Conservation (phyloP, 495 filamentous ascomycete genomes). For the Hyphodiscus hymeniophilus region DNA sequence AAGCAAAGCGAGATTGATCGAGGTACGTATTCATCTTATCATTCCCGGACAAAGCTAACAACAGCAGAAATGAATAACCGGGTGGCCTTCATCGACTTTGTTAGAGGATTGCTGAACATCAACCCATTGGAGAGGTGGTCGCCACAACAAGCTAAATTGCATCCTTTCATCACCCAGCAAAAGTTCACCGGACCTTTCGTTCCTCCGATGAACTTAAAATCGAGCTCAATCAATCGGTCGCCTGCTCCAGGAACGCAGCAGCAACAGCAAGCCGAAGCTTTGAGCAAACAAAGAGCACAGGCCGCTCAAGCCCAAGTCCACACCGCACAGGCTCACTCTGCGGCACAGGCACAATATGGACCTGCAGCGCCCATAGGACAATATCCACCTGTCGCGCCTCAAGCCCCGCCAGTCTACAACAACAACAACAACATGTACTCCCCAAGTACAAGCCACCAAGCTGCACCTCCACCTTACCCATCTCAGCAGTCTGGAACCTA, state of each 20-base stretch:
- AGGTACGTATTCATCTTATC: constrained; percentile 50
- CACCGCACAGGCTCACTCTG: constrained; percentile 33
- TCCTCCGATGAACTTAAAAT: constrained; percentile 94
- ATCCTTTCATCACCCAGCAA: constrained; percentile 98
- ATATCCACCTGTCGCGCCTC: constrained; percentile 33
- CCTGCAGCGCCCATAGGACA: constrained; percentile 28
- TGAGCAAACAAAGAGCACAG: constrained; percentile 77
- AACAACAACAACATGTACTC: constrained; percentile 66
- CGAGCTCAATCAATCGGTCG: constrained; percentile 71
- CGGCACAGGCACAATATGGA: constrained; percentile 15
- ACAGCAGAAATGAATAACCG: constrained; percentile 90
- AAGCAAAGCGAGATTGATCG: constrained; percentile 93
- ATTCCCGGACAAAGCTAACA: constrained; percentile 14
- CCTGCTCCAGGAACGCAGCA: constrained; percentile 95
- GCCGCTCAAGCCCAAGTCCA: constrained; percentile 39
- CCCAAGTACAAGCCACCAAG: constrained; percentile 50
- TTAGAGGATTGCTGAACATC: constrained; percentile 88
- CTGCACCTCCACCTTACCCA: constrained; percentile 80
- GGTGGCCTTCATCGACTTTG: constrained; percentile 98
- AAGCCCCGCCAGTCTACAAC: constrained; percentile 62
- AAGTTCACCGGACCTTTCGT: constrained; percentile 95
- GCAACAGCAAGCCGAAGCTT: constrained; percentile 86
- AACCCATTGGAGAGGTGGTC: constrained; percentile 98
- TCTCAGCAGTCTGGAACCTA: constrained; percentile 55
- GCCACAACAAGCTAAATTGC: constrained; percentile 92